Percentiles rank a stretch among this genome's conserved stretches.
phyloP scores from a whole-genome alignment of 2,329 filamentous ascomycete species.

The Emmonsia crescens region DNA sequence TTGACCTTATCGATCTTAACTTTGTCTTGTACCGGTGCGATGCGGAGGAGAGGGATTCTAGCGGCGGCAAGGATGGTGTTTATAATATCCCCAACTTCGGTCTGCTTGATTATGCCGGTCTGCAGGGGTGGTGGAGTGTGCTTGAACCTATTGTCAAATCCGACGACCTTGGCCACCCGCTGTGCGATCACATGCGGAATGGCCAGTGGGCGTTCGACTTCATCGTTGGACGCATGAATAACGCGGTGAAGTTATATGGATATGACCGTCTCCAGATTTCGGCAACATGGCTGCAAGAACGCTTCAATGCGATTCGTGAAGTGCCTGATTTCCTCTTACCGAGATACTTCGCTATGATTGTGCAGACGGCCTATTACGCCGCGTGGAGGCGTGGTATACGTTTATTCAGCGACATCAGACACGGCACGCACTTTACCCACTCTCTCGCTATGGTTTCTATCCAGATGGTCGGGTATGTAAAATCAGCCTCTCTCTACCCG shows the following conservation, averaged over 20 bases:
- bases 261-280: conserved; percentile 55
- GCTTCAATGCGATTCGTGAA: conserved; percentile 73
- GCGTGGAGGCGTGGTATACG: conserved; percentile 68
- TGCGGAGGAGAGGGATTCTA: conserved; percentile 73
- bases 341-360: conserved; percentile 80
- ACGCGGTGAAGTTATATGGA: conserved; percentile 52
- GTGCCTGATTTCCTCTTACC: conserved; percentile 85
- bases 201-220: conserved; percentile 92
- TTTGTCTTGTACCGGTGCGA: conserved; percentile 86
- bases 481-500: conserved; percentile 84
- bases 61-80: conserved; percentile 68
- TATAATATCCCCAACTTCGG: conserved; percentile 80
- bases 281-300: conserved; percentile 67
- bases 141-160: conserved; percentile 72
- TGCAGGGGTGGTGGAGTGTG: conserved; percentile 98
- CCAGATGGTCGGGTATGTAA: conserved; percentile 80
- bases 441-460: conserved; percentile 82
- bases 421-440: conserved; percentile 81
- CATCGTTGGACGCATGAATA: conserved; percentile 65
- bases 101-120: conserved; percentile 79
- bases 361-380: conserved; percentile 79
- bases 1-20: conserved; percentile 76
- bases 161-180: conserved; percentile 84
- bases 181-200: conserved; percentile 84
- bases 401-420: conserved; percentile 67